Evolutionary conservation across 805 yeast species (phyloP).

Genomic region (Starmerella cellae): DNA sequence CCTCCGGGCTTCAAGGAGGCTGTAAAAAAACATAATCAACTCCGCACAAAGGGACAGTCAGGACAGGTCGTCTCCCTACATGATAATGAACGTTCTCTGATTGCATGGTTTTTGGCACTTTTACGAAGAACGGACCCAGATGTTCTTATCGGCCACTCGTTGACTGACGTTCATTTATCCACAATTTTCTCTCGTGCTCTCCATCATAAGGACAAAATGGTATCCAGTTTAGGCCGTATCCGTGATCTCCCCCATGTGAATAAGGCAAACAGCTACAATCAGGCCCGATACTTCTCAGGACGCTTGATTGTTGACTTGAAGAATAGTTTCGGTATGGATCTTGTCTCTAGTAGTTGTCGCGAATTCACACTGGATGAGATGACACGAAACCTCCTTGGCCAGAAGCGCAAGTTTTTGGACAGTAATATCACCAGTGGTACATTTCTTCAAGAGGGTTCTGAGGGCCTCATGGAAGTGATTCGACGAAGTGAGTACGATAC

Average conservation of each 20-base stretch:
- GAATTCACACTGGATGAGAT: slow-evolving; percentile 90
- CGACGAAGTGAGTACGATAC: slow-evolving; percentile 57
- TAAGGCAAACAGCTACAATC: slow-evolving; percentile 29
- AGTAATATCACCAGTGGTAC: slow-evolving; percentile 49
- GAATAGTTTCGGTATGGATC: slow-evolving; percentile 87
- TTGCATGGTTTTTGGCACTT: slow-evolving; percentile 60
- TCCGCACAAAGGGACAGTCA: slow-evolving; percentile 22
- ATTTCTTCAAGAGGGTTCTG: slow-evolving; percentile 42
- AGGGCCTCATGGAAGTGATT: slow-evolving; percentile 53
- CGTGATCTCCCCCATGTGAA: slow-evolving; percentile 8
- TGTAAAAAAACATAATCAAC: slow-evolving; percentile 32
- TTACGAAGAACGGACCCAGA: slow-evolving; percentile 81
- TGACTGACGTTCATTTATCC: slow-evolving; percentile 67
- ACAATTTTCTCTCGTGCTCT: slow-evolving; percentile 70
- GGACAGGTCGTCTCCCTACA: slow-evolving; percentile 30
- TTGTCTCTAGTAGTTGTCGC: slow-evolving; percentile 71
- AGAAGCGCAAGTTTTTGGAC: slow-evolving; percentile 43
- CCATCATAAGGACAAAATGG: slow-evolving; percentile 44
- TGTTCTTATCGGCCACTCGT: slow-evolving; percentile 72
- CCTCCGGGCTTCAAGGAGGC: slow-evolving; percentile 64
- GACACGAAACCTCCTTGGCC: slow-evolving; percentile 66
- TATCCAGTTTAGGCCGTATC: slow-evolving; percentile 69
- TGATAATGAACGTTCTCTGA: slow-evolving; percentile 59
- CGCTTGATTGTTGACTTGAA: slow-evolving; percentile 83
- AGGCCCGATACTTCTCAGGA: slow-evolving; percentile 68